Base-by-base conservation (phyloP, 805 yeast genomes). In the Saturnispora gosingensis region DNA sequence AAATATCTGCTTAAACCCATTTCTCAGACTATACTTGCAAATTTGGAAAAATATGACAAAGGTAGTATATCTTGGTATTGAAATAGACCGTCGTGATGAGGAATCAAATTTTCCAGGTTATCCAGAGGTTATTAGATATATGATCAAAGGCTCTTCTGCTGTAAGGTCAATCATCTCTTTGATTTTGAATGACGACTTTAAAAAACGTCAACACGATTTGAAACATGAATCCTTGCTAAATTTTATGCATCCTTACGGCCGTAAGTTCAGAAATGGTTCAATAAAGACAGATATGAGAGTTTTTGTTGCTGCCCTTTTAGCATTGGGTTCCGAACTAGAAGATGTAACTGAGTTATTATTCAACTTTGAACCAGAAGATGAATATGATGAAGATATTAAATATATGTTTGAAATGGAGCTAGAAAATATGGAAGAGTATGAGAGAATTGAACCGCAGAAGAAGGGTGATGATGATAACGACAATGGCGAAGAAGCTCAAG, bases 31-130 rank as follows among this genome's bases (percentile, higher is more conserved):
- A 45, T 76, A 81, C 54, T 66, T 83, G 9, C 77, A 78, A 45
- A 60, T 79, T 5, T 85, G 93, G 91, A 81, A 82, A 58, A 73
- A 77, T 42, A 78, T 80, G 58, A 82, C 89, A 2, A 74, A 74
- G 53, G 72, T 81, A 2, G 72, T 85, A 1, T 63, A 78, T 9
- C 64, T 80, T 7, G 87, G 88, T 0, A 65, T 85, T 6, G 85
- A 82, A 58, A 72, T 79, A 34, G 84, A 80, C 59, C 63, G 83
- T 54, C 57, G 73, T 49, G 72, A 73, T 50, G 83, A 76, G 59
- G 72, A 69, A 43, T 61, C 62, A 4, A 66, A 66, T 28, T 71
- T 63, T 45, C 65, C 66, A 2, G 68, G 67, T 7, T 68, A 67
- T 50, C 84, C 85, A 7, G 64, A 69, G 35, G 60, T 74, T 13